Percentiles rank a stretch among this genome's conserved stretches.
Evolutionary conservation across 768 basidiomycete species (phyloP).

Genomic region (Termitomyces sp.): DNA sequence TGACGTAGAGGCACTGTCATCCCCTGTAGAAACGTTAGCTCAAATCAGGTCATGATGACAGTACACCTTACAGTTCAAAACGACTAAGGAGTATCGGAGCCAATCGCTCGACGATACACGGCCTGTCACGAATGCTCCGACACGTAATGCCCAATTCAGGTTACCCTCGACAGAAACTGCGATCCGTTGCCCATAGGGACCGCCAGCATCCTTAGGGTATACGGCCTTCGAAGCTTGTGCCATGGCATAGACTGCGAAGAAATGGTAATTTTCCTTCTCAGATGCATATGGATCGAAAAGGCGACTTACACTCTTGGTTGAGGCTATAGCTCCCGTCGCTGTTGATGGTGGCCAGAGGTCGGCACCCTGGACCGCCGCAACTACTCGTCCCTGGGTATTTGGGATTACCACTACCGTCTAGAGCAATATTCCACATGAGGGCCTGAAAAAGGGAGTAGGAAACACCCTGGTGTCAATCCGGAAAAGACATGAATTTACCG

Average conservation of each 20-base stretch:
- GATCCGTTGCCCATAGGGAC: conserved; percentile 69
- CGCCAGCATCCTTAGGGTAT: conserved; percentile 63
- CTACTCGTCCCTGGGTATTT: conserved; percentile 62
- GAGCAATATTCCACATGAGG: conserved; percentile 76
- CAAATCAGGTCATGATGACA: not conserved
- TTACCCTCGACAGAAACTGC: conserved; percentile 60
- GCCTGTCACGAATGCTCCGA: conserved; percentile 62
- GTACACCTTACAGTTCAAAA: conserved; percentile 57
- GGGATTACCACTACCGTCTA: conserved; percentile 62
- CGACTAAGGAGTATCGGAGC: conserved; percentile 68
- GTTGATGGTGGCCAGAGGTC: conserved; percentile 66
- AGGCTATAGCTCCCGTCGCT: conserved; percentile 58
- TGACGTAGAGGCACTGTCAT: conserved; percentile 45
- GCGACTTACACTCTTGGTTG: conserved; percentile 68
- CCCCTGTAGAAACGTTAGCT: conserved; percentile 28
- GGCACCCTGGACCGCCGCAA: conserved; percentile 61
- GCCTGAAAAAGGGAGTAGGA: conserved; percentile 6
- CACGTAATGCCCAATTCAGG: conserved; percentile 57
- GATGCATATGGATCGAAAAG: not conserved
- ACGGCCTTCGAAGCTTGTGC: conserved; percentile 75
- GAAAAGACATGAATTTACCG: conserved; percentile 10
- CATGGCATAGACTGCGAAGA: conserved; percentile 58
- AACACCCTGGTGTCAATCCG: not conserved
- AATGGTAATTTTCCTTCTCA: not conserved
- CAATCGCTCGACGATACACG: conserved; percentile 54